Evolutionary conservation across 306 rosid genomes (phyloP), one percentile per base, ranked within the genome.

Genomic region (Corylus heterophylla): DNA sequence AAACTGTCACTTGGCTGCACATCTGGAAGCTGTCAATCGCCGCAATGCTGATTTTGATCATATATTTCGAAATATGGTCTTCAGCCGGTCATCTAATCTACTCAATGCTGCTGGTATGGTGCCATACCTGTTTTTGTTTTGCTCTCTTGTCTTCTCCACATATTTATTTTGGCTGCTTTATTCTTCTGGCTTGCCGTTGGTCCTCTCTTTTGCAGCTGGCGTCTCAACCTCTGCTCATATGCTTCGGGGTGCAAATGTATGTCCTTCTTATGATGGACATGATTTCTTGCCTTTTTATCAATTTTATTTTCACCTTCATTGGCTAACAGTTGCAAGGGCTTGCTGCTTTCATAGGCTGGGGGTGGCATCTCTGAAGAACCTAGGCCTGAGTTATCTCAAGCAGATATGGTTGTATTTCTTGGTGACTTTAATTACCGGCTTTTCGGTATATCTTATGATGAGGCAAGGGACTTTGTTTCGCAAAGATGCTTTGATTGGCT

Each of bases 401-500:
- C 97, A 54, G 98, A 96, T 71, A 88, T 96, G 99, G 98, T 96
- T 83, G 96, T 91, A 20, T 96, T 96, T 84, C 89, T 87, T 58
- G 99, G 99, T 55, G 99, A 96, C 86, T 93, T 96, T 85, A 93
- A 96, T 86, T 93, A 93, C 77, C 92, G 98, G 67, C 98, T 96
- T 80, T 96, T 91, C 58, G 97, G 99, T 84, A 96, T 96, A 83
- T 91, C 99, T 22, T 96, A 96, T 54, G 99, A 96, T 81, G 99
- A 96, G 83, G 99, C 99, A 42, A 89, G 99, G 83, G 99, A 96
- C 86, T 93, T 96, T 58, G 99, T 96, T 88, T 96, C 98, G 61
- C 99, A 96, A 88, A 93, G 99, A 84, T 90, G 99, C 93, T 96
- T 96, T 79, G 98, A 96, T 78, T 96, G 99, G 99, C 99, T 96